Base-by-base conservation (phyloP, 2,329 filamentous ascomycete species). In the Xylaria sp. region DNA sequence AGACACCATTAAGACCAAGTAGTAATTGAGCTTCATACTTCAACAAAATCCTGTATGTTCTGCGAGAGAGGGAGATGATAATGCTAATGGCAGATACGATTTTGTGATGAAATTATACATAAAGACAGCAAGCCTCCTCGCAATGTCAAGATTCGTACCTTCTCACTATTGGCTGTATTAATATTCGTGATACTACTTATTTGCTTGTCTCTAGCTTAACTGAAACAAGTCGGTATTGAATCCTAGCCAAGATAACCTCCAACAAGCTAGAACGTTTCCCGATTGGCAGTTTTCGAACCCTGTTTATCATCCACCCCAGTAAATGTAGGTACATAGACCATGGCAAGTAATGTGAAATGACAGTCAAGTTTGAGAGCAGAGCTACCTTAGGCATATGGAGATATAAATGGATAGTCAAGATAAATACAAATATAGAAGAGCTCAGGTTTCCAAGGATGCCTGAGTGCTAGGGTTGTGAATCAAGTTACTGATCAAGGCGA, bases 1-100 rank as follows among this genome's bases (percentile, higher is more conserved):
- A 70, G 68, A 70, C 55, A 48, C 48, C 48, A 48, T 64, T 36
- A 58, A 66, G 53, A 66, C 47, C 56, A 55, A 65, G 65, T 69
- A 70, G 62, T 61, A 70, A 69, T 68, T 47, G 65, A 69, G 61
- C 50, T 58, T 61, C 59, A 24, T 45, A 68, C 63, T 39, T 56
- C 30, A 60, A 32, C 53, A 21, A 39, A 1, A 42, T 12, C 17
- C 7, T 53, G 4, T 48, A 19, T 19, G 39, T 2, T 36, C 9
- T 42, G 9, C 24, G 24, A 27, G 24, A 27, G 24, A 27, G 4
- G 7, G 2, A 17, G 53, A 17, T 5, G 12, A 36, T 2, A 30
- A 50, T 19, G 17, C 5, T 32, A 48, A 42, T 3, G 12, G 27
- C 19, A n/a, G 1, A 45, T 11, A 27, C 6, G 3, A 42, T 19